These are phyloP conservation scores for Rhodotorula kratochvilovae DNA, from an alignment of 768 basidiomycete genomes.

Conservation along the genomic window DNA sequence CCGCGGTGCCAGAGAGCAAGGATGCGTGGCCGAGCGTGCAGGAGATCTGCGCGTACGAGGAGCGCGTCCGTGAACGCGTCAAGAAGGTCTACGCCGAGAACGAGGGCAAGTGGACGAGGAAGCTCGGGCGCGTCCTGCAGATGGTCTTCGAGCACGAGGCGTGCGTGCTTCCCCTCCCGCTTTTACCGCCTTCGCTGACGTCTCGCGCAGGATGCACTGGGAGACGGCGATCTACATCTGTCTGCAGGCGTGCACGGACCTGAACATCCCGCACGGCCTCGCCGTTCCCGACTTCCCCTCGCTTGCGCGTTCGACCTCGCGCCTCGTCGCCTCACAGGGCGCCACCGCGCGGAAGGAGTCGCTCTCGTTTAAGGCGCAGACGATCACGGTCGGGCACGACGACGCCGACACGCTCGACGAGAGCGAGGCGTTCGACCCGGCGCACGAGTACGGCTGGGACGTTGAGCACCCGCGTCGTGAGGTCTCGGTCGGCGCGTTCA, in stretches of 20 bases:
- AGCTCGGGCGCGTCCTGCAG: constrained; percentile 71
- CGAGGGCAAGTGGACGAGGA: constrained; percentile 57
- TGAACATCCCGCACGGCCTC: constrained; percentile 69
- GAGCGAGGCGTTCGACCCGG: constrained; percentile 43
- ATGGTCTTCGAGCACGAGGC: constrained; percentile 51
- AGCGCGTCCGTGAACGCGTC: constrained; percentile 71
- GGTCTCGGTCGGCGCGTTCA: constrained; percentile 63
- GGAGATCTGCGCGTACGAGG: constrained; percentile 69
- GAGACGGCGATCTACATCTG: constrained; percentile 97
- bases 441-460: constrained; percentile 88
- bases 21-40: constrained; percentile 79
- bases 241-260: constrained; percentile 59
- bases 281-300: constrained; percentile 65
- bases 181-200: neutral
- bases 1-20: constrained; percentile 74
- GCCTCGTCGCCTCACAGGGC: neutral
- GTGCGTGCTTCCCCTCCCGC: no score
- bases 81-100: constrained; percentile 64
- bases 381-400: constrained; percentile 69
- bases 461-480: constrained; percentile 71
- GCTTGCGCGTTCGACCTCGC: constrained; percentile 55
- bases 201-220: constrained; percentile 72
- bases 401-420: constrained; percentile 71
- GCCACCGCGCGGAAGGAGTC: constrained; percentile 8
- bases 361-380: constrained; percentile 59